Base-by-base conservation (phyloP, 768 basidiomycete species). In the Suillus subluteus region DNA sequence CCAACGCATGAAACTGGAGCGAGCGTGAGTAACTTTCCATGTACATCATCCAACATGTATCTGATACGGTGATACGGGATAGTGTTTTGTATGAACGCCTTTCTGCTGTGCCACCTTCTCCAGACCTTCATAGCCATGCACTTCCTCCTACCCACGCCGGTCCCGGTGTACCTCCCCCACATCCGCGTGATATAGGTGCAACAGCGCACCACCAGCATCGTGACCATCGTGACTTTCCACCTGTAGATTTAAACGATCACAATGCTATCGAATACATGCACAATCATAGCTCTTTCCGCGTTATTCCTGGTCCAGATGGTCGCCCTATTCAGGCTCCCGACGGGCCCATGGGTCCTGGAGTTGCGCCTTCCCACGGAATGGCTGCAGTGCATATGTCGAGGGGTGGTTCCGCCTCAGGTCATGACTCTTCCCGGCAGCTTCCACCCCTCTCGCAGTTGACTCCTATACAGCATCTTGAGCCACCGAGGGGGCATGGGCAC, bases 1-100 rank as follows among this genome's bases (percentile, higher is more conserved):
- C 52, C 92, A 93, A 76, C 85, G 94, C 50, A 91, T 94, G 87
- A 91, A 93, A 78, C 82, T 95, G 65, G 94, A 95, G 79, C 83
- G 94, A 81, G 92, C 92, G 94, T 95, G 72, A 82, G 92, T 87
- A 66, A 67, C 63, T 68, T 67, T 62, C 26, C 16, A 23, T 43
- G 18, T 13, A 32, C 30, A 41, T 21, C 30, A 41, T 21, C 1
- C 26, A 43, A 61, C 59, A 21, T 32, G n/a, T 69, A 64, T 74
- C 71, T 79, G 16, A 79, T 77, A 52, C 71, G 65, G 62, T 79
- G 16, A 78, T 77, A 48, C 71, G 65, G 62, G 56, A 69, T 70
- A 87, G 92, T 62, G 87, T 94, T 52, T 80, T 94, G 64, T 94
- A 94, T 74, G 92, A 94, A 77, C 89, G 91, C 62, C 82, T 94